Percentiles rank a stretch among this genome's conserved stretches.
Evolutionary conservation across 129 eudicot genomes (phyloP).

Genomic region (Pulicaria dysenterica): DNA sequence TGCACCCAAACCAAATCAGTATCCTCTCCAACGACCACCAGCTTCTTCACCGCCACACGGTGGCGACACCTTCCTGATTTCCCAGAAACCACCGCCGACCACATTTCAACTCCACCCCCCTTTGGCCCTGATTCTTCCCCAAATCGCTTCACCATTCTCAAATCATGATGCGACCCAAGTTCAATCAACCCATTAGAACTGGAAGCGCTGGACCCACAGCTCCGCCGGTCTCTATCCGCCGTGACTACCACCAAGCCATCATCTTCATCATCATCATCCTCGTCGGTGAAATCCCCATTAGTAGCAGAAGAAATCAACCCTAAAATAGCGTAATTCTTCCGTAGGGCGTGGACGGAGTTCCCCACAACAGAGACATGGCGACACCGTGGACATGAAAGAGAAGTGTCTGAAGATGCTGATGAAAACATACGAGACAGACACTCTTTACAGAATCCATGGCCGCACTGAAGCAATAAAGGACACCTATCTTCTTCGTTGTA

Average conservation of each 20-base stretch:
- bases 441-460: slow-evolving; percentile 88
- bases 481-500: slow-evolving; percentile 85
- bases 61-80: slow-evolving; percentile 63
- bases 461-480: slow-evolving; percentile 85
- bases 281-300: slow-evolving; percentile 47
- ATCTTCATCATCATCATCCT: slow-evolving; percentile 42
- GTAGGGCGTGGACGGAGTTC: slow-evolving; percentile 74
- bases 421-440: slow-evolving; percentile 74
- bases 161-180: slow-evolving; percentile 57
- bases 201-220: slow-evolving; percentile 31
- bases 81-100: slow-evolving; percentile 65
- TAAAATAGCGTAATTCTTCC: slow-evolving; percentile 76
- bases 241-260: slow-evolving; percentile 27
- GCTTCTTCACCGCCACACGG: slow-evolving; percentile 87
- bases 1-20: slow-evolving; percentile 87
- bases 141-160: slow-evolving; percentile 64
- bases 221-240: slow-evolving; percentile 34
- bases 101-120: slow-evolving; percentile 72
- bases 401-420: slow-evolving; percentile 54
- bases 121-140: slow-evolving; percentile 49
- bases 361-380: slow-evolving; percentile 91
- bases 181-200: slow-evolving; percentile 55
- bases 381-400: slow-evolving; percentile 85
- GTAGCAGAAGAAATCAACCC: slow-evolving; percentile 44
- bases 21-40: slow-evolving; percentile 60